Evolutionary conservation across 441 rosid genomes (phyloP).

Genomic region (Biscutella auriculata): DNA sequence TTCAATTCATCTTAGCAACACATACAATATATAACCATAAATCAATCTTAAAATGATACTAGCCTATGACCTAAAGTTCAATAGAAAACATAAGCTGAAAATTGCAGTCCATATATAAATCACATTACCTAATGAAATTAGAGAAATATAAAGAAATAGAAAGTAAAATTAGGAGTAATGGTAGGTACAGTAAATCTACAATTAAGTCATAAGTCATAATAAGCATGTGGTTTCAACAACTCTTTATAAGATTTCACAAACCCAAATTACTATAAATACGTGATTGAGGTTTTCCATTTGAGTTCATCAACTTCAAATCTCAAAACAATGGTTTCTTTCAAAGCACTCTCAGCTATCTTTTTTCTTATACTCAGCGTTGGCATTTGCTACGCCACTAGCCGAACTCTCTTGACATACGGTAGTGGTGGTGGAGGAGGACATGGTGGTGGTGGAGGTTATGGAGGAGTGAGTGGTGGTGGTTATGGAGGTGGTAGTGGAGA

Average conservation of each 20-base stretch:
- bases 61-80: no score
- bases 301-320: conserved; percentile 10
- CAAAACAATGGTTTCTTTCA: conserved; percentile 23
- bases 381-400: conserved; percentile 29
- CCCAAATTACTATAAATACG: conserved; percentile 20
- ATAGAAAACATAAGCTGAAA: no score
- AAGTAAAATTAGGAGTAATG: conserved; percentile 6
- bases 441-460: conserved; percentile 25
- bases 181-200: conserved; percentile 19
- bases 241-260: no score
- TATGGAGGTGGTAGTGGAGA: conserved; percentile 30
- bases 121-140: no score
- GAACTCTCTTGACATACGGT: conserved; percentile 28
- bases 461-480: conserved; percentile 38
- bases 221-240: conserved; percentile 11
- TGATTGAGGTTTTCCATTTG: conserved; percentile 4
- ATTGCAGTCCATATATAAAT: no score
- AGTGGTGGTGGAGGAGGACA: conserved; percentile 32
- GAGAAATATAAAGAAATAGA: neutral
- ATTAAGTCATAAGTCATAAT: conserved; percentile 17
- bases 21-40: no score
- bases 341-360: conserved; percentile 19
- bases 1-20: neutral
- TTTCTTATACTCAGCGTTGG: conserved; percentile 22
- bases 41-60: no score